A percentile compares a stretch with the other conserved stretches of the same genome.
These are phyloP conservation scores for Rubia peregrina DNA, from an alignment of 305 asterid species.

Conservation along the genomic window DNA sequence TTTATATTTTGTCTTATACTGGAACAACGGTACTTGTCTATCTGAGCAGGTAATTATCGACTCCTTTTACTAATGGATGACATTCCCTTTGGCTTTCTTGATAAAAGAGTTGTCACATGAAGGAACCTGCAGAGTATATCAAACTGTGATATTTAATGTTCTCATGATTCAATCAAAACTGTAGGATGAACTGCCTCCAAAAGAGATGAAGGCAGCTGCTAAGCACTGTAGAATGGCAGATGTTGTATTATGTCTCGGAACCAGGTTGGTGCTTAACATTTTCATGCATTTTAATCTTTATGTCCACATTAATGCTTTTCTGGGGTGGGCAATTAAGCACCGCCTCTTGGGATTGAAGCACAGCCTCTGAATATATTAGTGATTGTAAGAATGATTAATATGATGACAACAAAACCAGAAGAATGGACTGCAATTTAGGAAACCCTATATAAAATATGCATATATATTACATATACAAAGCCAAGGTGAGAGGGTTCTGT, in stretches of 20 bases:
- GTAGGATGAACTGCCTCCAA: constrained; percentile 87
- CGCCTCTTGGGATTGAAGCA: background rate
- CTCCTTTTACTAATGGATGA: background rate
- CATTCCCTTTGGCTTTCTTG: background rate
- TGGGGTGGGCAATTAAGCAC: background rate
- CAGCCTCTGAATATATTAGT: background rate
- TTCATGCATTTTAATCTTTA: background rate
- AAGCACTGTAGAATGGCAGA: constrained; percentile 93
- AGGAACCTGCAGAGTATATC: background rate
- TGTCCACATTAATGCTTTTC: background rate
- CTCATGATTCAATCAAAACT: background rate
- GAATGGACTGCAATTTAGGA: background rate
- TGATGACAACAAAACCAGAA: background rate
- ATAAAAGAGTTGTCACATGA: too few relatives aligned
- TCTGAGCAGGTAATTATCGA: background rate
- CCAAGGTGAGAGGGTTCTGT: background rate
- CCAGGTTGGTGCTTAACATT: constrained; percentile 47
- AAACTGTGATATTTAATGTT: background rate
- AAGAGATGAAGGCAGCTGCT: constrained; percentile 92
- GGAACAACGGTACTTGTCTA: background rate
- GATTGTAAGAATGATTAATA: background rate
- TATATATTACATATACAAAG: too few relatives aligned
- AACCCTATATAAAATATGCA: too few relatives aligned
- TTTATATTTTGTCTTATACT: background rate
- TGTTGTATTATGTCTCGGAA: constrained; percentile 84